phyloP scores from a whole-genome alignment of 768 basidiomycete genomes.

The Daedaleopsis sinensis region DNA sequence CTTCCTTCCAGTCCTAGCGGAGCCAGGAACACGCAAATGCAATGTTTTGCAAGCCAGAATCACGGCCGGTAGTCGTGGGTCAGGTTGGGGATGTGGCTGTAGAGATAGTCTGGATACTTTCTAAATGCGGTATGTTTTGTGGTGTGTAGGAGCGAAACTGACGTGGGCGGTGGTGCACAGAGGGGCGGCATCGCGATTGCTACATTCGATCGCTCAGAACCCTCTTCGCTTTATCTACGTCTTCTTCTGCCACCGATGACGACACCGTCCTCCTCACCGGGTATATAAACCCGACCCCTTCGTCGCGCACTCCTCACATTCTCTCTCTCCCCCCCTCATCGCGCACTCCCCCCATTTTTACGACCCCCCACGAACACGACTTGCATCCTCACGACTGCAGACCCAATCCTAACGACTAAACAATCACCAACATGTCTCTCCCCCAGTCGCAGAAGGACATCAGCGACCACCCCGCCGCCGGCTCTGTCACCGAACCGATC shows the following conservation, averaged over 20 bases:
- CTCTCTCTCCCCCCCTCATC: not conserved
- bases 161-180: not conserved
- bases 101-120: not conserved
- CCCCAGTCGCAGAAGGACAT: constrained; percentile 64
- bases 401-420: constrained; percentile 1
- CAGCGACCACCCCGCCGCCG: constrained; percentile 53
- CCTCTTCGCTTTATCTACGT: not conserved
- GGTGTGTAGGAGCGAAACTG: not conserved
- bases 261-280: not conserved
- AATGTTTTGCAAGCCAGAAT: too few species aligned
- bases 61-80: too few species aligned
- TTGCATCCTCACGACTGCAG: not conserved
- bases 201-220: too few species aligned
- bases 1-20: too few species aligned
- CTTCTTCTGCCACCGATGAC: not conserved
- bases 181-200: too few species aligned
- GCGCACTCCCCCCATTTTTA: constrained; percentile 1
- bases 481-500: constrained; percentile 68
- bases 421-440: constrained; percentile 74
- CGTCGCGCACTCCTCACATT: too few species aligned
- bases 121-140: not conserved
- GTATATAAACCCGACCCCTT: not conserved
- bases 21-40: too few species aligned
- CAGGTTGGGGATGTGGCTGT: not conserved
- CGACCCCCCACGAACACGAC: constrained; percentile 12